Base-by-base conservation (phyloP, 2,329 filamentous ascomycete species). In the Diaporthe citri region DNA sequence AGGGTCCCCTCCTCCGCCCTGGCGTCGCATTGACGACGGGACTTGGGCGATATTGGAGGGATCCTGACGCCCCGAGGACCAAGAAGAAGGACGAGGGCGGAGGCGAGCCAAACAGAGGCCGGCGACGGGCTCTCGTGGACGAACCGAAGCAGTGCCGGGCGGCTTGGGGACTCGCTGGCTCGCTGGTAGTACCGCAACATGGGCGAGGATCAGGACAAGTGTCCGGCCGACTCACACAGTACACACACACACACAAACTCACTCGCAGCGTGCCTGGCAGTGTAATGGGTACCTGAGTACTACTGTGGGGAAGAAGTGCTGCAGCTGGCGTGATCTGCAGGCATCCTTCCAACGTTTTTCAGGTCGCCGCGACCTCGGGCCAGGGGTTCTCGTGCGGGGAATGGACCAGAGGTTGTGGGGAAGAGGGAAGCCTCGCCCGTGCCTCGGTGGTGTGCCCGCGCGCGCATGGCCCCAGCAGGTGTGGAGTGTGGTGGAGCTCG, bases 401-500 rank as follows among this genome's bases (percentile, higher is more conserved):
- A 73, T 31, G 59, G 72, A 57, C 39, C 34, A 59, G 22, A 59
- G 43, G 17, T 22, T 39, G 60, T 46, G 31, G 41, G 48, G 72
- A 36, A 48, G n/a, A 20, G 13, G 46, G 41, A 1, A 28, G 9
- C 39, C 36, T 62, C 36, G 59, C 39, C 43, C 36, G 57, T 62
- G 9, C 39, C 36, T 62, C 36, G 59, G 59, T 62, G 57, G 57
- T 62, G 57, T 60, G 57, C 36, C 57, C n/a, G 57, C 36, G 57
- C 36, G 57, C 25, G 41, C 52, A 34, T 48, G 60, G 60, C 60
- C 60, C 60, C 60, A 64, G 60, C 41, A 46, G 71, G 60, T 39
- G 71, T 56, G 60, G 39, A 57, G 60, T 43, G 60, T 56, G 31
- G 71, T 59, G 64, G 64, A 25, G 62, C 62, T 51, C 62, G 62